A percentile compares a stretch with the other conserved stretches of the same genome.
Conservation (phyloP, 2,329 filamentous ascomycete genomes). For the Aspergillus luchuensis region DNA sequence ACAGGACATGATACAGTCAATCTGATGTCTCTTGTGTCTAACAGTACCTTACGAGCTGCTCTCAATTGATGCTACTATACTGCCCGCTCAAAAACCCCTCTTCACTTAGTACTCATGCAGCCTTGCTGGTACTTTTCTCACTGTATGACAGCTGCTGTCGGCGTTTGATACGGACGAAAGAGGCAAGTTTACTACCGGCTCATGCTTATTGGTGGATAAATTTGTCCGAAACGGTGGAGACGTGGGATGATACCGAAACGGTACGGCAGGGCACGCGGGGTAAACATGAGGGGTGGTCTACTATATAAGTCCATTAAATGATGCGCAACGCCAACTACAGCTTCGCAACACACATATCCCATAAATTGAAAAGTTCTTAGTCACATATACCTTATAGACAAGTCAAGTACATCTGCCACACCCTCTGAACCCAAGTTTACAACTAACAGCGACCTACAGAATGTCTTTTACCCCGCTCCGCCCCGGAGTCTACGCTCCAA, state of each 20-base stretch:
- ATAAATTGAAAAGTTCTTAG: not conserved
- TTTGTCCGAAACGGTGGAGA: not conserved
- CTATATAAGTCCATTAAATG: conserved; percentile 1
- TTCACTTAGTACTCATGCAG: not conserved
- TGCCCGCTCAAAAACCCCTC: not conserved
- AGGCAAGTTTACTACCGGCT: not conserved
- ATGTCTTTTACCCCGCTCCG: conserved; percentile 62
- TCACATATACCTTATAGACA: no score
- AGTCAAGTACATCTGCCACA: not conserved
- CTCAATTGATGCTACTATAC: not conserved
- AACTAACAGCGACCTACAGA: conserved; percentile 14
- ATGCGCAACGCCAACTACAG: not conserved
- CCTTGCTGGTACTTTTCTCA: not conserved
- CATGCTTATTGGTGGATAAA: conserved; percentile 5
- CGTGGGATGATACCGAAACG: conserved; percentile 3
- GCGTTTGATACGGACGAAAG: conserved; percentile 2
- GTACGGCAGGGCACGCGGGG: conserved; percentile 6
- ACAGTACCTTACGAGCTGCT: not conserved
- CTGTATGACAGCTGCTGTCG: not conserved
- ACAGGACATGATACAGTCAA: not conserved
- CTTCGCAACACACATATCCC: not conserved
- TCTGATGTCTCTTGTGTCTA: not conserved
- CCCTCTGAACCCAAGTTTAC: not conserved
- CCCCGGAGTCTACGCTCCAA: conserved; percentile 83
- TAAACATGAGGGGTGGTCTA: conserved; percentile 8